phyloP scores from a whole-genome alignment of 768 basidiomycete species.

The Tylopilus vinaceipallidus region DNA sequence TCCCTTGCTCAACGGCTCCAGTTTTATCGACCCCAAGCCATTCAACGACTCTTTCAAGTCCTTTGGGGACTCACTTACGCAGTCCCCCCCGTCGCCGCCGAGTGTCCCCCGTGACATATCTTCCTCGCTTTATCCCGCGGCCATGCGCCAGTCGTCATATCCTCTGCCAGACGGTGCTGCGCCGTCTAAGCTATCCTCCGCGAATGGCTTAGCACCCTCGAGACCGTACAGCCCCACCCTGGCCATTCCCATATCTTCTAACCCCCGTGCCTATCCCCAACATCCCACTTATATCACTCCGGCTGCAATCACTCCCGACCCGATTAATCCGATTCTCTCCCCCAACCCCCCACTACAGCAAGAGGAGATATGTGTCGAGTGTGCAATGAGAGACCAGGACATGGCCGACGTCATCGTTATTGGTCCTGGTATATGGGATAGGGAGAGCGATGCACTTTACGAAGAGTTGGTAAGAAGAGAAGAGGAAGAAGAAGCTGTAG shows the following conservation, averaged over 20 bases:
- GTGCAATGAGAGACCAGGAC: constrained; percentile 98
- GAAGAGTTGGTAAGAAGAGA: constrained; percentile 77
- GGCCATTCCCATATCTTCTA: constrained; percentile 58
- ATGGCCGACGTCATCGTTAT: constrained; percentile 94
- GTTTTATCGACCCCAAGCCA: constrained; percentile 26
- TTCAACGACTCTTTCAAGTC: constrained; percentile 34
- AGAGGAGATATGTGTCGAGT: constrained; percentile 93
- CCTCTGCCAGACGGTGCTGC: constrained; percentile 35
- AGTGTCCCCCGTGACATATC: constrained; percentile 26
- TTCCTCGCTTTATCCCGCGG: constrained; percentile 36
- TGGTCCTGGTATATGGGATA: constrained; percentile 84
- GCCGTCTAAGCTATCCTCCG: constrained; percentile 39
- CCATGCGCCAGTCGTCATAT: constrained; percentile 48
- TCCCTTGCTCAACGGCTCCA: constrained; percentile 26
- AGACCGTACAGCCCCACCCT: constrained; percentile 47
- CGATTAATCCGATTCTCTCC: constrained; percentile 61
- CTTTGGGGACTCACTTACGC: constrained; percentile 26
- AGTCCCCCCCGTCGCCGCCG: constrained; percentile 25
- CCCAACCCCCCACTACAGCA: constrained; percentile 51
- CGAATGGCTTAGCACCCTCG: constrained; percentile 57
- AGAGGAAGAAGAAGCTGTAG: constrained; percentile 59
- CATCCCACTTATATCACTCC: constrained; percentile 78
- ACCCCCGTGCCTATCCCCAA: constrained; percentile 64
- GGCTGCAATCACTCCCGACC: constrained; percentile 43
- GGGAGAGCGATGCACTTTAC: constrained; percentile 80